Evolutionary conservation across 805 yeast species (phyloP), one percentile per base, ranked within the genome.

Genomic region (Naumovozyma dairenensis): DNA sequence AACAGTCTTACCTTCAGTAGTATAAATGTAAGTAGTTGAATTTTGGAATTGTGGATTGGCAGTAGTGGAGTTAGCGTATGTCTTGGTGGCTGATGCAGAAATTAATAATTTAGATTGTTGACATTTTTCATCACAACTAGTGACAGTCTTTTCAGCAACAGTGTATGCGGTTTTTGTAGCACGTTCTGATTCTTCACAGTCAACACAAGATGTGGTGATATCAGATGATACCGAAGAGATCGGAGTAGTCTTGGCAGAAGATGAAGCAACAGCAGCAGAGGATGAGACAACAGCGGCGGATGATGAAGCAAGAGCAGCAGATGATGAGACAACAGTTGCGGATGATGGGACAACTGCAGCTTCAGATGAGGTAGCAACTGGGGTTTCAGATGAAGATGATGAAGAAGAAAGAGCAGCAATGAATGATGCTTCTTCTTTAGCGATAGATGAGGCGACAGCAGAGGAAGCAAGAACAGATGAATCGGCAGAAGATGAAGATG

Each of bases 111-210:
- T n/a, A 19, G 34, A 25, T 28, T 39, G 24, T 17, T 36, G 28
- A 30, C 45, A 41, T 17, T 22, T 41, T 22, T 34, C 39, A 19
- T 38, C 43, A 38, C 43, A 38, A 19, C 28, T 31, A 19, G 42
- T 39, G 15, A 32, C 34, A n/a, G 40, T 40, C 10, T 14, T 21
- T 2, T 15, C 25, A 16, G 36, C 14, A n/a, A 30, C 13, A 8
- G 28, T 6, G 8, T 29, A 21, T n/a, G 28, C 16, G 20, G 37
- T 33, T 8, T 20, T 10, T 12, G 27, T 30, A 19, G 21, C 33
- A 17, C n/a, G 19, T 16, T 28, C 13, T 24, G 8, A n/a, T n/a
- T n/a, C n/a, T n/a, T n/a, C n/a, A n/a, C n/a, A n/a, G n/a, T n/a
- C n/a, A n/a, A n/a, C n/a, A n/a, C n/a, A n/a, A n/a, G n/a, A n/a